Evolutionary conservation across 805 yeast species (phyloP).

Genomic region (Candida dajiaensis): DNA sequence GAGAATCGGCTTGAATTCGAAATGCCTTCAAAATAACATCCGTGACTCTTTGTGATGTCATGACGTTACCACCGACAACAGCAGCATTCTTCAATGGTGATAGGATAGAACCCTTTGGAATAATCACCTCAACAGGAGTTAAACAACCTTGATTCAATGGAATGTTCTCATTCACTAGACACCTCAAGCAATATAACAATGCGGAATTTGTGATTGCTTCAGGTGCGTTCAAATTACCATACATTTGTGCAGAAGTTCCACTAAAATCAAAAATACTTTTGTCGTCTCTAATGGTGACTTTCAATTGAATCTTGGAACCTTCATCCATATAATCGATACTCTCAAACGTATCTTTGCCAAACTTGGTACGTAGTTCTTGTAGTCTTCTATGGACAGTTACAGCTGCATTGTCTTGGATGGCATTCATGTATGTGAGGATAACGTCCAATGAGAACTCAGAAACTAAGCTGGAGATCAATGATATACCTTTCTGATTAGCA

Average conservation of each 20-base stretch:
- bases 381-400: constrained; percentile 56
- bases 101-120: constrained; percentile 58
- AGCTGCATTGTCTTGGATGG: constrained; percentile 77
- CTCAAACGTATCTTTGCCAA: constrained; percentile 30
- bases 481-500: constrained; percentile 83
- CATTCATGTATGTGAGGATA: constrained; percentile 70
- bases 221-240: constrained; percentile 92
- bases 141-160: constrained; percentile 94
- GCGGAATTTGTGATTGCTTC: constrained; percentile 86
- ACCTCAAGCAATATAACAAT: constrained; percentile 77
- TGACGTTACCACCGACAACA: constrained; percentile 92
- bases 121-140: constrained; percentile 62
- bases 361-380: constrained; percentile 37
- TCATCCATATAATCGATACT: constrained; percentile 75
- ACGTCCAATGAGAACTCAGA: constrained; percentile 54
- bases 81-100: constrained; percentile 84
- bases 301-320: constrained; percentile 61
- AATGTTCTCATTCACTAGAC: constrained; percentile 78
- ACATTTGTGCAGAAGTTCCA: constrained; percentile 82
- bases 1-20: constrained; percentile 88
- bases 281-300: constrained; percentile 43
- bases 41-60: constrained; percentile 89
- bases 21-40: constrained; percentile 87
- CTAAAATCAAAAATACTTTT: constrained; percentile 74
- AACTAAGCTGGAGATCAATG: constrained; percentile 52